Conservation (phyloP, 2,329 filamentous ascomycete species). For the Ascosphaera apis region DNA sequence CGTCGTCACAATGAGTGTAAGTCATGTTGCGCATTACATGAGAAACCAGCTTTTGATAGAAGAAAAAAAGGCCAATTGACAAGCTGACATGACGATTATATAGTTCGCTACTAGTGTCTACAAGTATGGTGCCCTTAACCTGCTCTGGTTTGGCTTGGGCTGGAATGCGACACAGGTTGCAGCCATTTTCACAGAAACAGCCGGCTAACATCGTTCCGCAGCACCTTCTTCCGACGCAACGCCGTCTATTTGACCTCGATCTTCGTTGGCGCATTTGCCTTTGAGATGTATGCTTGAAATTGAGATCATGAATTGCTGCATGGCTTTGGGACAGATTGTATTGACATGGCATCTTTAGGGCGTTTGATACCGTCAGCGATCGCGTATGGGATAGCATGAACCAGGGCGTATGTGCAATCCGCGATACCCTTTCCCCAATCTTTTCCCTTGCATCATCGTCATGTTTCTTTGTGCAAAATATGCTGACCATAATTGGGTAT, state of each 20-base stretch:
- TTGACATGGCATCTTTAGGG: constrained; percentile 28
- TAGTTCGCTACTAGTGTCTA: constrained; percentile 11
- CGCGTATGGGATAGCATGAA: constrained; percentile 80
- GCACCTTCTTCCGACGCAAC: constrained; percentile 69
- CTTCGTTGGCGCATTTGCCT: constrained; percentile 69
- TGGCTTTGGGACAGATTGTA: neutral
- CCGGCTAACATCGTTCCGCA: constrained; percentile 20
- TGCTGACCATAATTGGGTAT: constrained; percentile 5
- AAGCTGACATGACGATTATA: too few species aligned
- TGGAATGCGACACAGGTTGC: too few species aligned
- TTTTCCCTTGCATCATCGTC: neutral
- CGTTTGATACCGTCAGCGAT: constrained; percentile 62
- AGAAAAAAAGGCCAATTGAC: too few species aligned
- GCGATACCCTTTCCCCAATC: constrained; percentile 1
- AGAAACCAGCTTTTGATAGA: too few species aligned
- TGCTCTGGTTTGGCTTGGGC: constrained; percentile 6
- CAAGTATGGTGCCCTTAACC: constrained; percentile 15
- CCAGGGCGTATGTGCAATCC: constrained; percentile 49
- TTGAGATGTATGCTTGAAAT: constrained; percentile 59
- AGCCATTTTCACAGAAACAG: constrained; percentile 4
- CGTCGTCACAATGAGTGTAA: constrained; percentile 6
- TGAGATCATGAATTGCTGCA: neutral
- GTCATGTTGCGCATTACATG: too few species aligned
- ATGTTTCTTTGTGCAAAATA: constrained; percentile 1
- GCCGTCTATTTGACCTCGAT: constrained; percentile 66